Conservation (phyloP, 371 early-diverging fungal species). For the Circinella minor region DNA sequence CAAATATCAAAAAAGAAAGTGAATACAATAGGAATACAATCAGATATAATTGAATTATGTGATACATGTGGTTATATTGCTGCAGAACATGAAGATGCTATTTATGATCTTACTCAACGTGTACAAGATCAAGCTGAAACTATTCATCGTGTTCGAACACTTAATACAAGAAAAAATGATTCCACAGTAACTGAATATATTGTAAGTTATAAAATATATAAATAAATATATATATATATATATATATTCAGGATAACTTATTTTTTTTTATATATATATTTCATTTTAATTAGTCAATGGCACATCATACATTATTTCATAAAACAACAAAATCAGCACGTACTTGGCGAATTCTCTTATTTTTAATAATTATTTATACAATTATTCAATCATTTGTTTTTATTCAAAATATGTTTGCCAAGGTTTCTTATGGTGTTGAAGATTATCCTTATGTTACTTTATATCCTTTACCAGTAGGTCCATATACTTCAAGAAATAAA, state of each 20-base stretch:
- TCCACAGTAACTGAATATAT: not conserved
- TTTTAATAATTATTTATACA: not conserved
- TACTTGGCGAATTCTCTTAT: not conserved
- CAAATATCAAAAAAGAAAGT: not conserved
- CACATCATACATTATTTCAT: not conserved
- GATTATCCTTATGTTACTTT: not conserved
- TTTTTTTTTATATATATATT: not conserved
- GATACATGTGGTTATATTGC: conserved; percentile 5
- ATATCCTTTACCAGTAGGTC: not conserved
- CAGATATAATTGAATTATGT: not conserved
- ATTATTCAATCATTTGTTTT: not conserved
- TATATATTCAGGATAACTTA: not conserved
- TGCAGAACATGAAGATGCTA: not conserved
- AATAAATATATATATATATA: not conserved
- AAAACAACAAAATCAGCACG: not conserved
- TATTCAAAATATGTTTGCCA: not conserved
- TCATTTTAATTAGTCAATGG: not conserved
- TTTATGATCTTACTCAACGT: conserved; percentile 1
- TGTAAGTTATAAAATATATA: not conserved
- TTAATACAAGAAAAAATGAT: not conserved
- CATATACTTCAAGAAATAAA: not conserved
- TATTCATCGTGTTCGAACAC: not conserved
- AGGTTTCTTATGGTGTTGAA: not conserved
- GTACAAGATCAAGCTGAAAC: conserved; percentile 9
- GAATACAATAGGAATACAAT: not conserved